A percentile compares a stretch with the other conserved stretches of the same genome.
phyloP scores from a whole-genome alignment of 208 protist species.

The Angomonas ambiguus region DNA sequence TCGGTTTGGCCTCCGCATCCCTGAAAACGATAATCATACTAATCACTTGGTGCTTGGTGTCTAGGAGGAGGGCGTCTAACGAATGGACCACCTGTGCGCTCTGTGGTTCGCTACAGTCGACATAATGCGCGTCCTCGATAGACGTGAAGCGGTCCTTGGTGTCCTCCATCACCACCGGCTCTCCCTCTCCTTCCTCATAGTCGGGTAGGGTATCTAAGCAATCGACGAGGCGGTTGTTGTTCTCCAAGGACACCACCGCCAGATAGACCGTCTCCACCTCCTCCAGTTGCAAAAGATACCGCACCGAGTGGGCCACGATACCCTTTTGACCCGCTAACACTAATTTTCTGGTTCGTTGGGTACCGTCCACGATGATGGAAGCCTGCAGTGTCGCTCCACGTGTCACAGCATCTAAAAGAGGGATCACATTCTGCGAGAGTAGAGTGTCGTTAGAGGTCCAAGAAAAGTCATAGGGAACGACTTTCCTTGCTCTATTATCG shows the following conservation, averaged over 20 bases:
- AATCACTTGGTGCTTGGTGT: constrained; percentile 49
- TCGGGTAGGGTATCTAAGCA: constrained; percentile 15
- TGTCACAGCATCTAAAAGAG: constrained; percentile 37
- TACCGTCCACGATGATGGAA: constrained; percentile 57
- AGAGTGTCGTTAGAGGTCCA: constrained; percentile 17
- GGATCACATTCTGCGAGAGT: constrained; percentile 29
- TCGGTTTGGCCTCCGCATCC: constrained; percentile 20
- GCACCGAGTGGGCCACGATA: not conserved
- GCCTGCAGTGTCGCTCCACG: constrained; percentile 36
- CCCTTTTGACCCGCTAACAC: not conserved
- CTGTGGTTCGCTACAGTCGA: constrained; percentile 22
- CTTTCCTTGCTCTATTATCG: constrained; percentile 56
- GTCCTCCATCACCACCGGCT: constrained; percentile 66
- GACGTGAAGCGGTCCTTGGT: constrained; percentile 58
- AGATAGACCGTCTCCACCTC: constrained; percentile 42
- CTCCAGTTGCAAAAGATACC: constrained; percentile 1
- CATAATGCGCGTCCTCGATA: constrained; percentile 54
- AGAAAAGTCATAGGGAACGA: constrained; percentile 44
- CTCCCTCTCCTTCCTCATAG: not conserved
- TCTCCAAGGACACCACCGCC: constrained; percentile 43
- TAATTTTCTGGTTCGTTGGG: not conserved
- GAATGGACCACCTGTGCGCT: constrained; percentile 17
- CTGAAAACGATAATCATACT: constrained; percentile 56
- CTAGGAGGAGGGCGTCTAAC: constrained; percentile 11
- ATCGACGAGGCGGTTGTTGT: constrained; percentile 54